phyloP scores from a whole-genome alignment of 768 basidiomycete genomes.

The Podaxis mareebaensis region DNA sequence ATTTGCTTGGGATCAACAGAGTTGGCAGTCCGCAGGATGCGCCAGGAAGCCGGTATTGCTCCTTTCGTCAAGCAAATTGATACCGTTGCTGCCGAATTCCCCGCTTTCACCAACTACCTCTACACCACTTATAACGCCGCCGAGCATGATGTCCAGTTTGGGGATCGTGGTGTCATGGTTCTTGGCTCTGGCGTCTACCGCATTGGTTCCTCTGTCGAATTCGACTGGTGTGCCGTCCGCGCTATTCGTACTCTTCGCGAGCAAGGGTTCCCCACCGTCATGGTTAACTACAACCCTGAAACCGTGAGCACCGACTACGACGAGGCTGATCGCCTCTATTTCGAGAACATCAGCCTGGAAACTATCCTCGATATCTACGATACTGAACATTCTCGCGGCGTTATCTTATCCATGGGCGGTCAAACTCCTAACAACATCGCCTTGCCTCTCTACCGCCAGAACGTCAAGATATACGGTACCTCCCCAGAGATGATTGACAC shows the following conservation, averaged over 20 bases:
- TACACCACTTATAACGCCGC: conserved; percentile 98
- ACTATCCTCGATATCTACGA: conserved; percentile 98
- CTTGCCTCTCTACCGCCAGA: conserved; percentile 91
- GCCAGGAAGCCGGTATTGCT: conserved; percentile 78
- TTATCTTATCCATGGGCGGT: conserved; percentile 97
- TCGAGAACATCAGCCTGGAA: conserved; percentile 97
- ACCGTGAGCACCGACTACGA: conserved; percentile 99
- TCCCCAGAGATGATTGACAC: conserved; percentile 99
- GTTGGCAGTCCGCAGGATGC: conserved; percentile 86
- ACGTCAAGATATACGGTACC: conserved; percentile 97
- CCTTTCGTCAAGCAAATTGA: conserved; percentile 99
- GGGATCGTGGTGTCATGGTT: conserved; percentile 94
- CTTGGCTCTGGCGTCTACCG: conserved; percentile 98
- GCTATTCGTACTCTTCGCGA: conserved; percentile 95
- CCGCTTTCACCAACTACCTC: conserved; percentile 97
- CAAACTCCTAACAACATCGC: conserved; percentile 99
- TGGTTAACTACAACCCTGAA: conserved; percentile 99
- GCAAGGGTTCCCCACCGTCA: conserved; percentile 92
- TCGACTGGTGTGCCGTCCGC: conserved; percentile 99
- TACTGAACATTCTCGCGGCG: conserved; percentile 81
- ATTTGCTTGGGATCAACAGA: conserved; percentile 84
- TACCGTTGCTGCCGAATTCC: conserved; percentile 98
- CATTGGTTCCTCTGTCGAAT: conserved; percentile 98
- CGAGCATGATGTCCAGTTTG: conserved; percentile 88
- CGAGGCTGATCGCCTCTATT: conserved; percentile 97